Conservation (phyloP, 768 basidiomycete species). For the Lactarius deliciosus region DNA sequence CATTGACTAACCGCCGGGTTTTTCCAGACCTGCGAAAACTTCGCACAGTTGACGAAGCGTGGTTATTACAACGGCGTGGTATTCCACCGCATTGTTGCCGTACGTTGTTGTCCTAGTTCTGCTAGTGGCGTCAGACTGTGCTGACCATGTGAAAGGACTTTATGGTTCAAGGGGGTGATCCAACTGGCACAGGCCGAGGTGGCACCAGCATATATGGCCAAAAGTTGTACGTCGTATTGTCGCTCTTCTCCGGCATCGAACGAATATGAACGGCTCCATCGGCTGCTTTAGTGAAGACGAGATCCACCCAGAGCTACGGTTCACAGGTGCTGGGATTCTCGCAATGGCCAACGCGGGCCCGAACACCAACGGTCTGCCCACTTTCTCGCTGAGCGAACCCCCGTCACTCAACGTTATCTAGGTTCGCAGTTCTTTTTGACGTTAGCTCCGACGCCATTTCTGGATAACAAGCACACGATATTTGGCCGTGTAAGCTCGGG, state of each 20-base stretch:
- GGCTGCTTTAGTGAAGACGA: constrained; percentile 72
- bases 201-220: constrained; percentile 87
- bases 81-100: constrained; percentile 91
- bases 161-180: constrained; percentile 96
- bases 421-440: constrained; percentile 97
- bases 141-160: constrained; percentile 62
- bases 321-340: constrained; percentile 94
- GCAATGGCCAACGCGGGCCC: constrained; percentile 98
- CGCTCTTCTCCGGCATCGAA: background rate
- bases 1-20: constrained; percentile 19
- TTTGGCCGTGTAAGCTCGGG: constrained; percentile 89
- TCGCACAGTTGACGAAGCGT: constrained; percentile 82
- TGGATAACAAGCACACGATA: constrained; percentile 85
- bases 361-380: constrained; percentile 71
- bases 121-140: constrained; percentile 2
- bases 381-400: background rate
- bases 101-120: constrained; percentile 38
- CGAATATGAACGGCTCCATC: background rate
- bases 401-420: constrained; percentile 40
- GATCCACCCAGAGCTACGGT: constrained; percentile 84
- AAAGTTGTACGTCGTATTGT: constrained; percentile 62
- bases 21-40: constrained; percentile 89
- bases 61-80: constrained; percentile 91
- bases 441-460: constrained; percentile 75
- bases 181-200: constrained; percentile 92